Base-by-base conservation (phyloP, 495 filamentous ascomycete species). In the Penicillium psychrofluorescens region DNA sequence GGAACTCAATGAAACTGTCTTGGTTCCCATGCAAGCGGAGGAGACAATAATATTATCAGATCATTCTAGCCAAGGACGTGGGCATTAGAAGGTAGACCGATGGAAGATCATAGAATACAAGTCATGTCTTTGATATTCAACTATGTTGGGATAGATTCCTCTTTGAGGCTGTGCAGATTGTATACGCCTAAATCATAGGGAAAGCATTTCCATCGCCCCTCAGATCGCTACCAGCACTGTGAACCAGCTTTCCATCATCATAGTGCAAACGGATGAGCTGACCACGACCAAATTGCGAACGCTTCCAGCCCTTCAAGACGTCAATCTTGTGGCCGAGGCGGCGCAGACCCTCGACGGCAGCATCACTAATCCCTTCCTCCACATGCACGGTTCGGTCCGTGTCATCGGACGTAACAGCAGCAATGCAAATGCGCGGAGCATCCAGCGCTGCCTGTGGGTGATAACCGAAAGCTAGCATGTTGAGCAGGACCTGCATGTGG, bases 401-500 rank as follows among this genome's bases (percentile, higher is more conserved):
- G 53, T 41, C 71, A 61, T 28, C 77, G 60, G 36, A 70, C 50
- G 41, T 77, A 74, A 27, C 80, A 75, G 83, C 80, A 3, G 85
- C 84, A 50, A 91, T 83, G 49, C 89, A 95, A 34, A 97, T 72
- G 8, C 92, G 72, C 31, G 94, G 91, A 29, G 92, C 82, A 58
- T 98, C 92, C 3, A 98, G 72, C 36, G 94, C 91, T 29, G 84
- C 81, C 71, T 98, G 92, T 28, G 90, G 88, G 43, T 78, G 83
- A 53, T 86, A 74, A n/a, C 81, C 79, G 59, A 92, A 95, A 0
- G 85, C 81, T 4, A 95, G 63, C 80, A 94, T 88, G 45, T 95
- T 95, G 7, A 97, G 74, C 40, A 98, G 66, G 2, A 96, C 88
- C 63, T 98, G 92, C 11, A 97, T 87, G 56, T 98, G 92, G 8